phyloP scores from a whole-genome alignment of 768 basidiomycete genomes.

The Lentinula raphanica region DNA sequence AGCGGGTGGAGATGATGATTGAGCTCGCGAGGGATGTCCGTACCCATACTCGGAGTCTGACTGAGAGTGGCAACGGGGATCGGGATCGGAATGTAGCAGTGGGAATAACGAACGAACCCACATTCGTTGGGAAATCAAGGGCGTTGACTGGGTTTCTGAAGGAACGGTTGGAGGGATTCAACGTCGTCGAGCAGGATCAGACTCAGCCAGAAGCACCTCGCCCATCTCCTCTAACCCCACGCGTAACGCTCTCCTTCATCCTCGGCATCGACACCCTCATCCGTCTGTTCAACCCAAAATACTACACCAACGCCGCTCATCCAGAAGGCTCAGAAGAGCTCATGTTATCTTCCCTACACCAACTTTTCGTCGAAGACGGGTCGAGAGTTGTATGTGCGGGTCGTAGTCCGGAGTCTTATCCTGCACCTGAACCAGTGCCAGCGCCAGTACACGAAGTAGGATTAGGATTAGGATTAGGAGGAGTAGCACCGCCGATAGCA shows the following conservation, averaged over 20 bases:
- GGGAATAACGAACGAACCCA: conserved; percentile 81
- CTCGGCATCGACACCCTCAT: conserved; percentile 84
- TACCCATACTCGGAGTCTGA: too few relatives aligned
- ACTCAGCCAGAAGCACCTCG: too few relatives aligned
- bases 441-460: too few relatives aligned
- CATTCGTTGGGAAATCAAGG: conserved; percentile 78
- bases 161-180: conserved; percentile 21
- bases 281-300: conserved; percentile 70
- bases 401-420: conserved; percentile 26
- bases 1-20: conserved; percentile 84
- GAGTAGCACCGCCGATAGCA: too few relatives aligned
- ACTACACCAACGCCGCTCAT: too few relatives aligned
- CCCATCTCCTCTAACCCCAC: conserved; percentile 10
- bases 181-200: too few relatives aligned
- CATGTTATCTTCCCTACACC: conserved; percentile 52
- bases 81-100: conserved; percentile 60
- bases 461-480: too few relatives aligned
- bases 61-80: conserved; percentile 10
- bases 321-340: conserved; percentile 27
- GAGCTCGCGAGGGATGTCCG: conserved; percentile 57
- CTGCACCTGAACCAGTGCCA: too few relatives aligned
- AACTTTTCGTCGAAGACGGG: conserved; percentile 55
- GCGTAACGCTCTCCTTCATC: conserved; percentile 56
- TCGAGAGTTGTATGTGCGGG: conserved; percentile 65
- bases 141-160: conserved; percentile 49